Evolutionary conservation across 306 rosid species (phyloP).

Genomic region (Fagus sylvatica): DNA sequence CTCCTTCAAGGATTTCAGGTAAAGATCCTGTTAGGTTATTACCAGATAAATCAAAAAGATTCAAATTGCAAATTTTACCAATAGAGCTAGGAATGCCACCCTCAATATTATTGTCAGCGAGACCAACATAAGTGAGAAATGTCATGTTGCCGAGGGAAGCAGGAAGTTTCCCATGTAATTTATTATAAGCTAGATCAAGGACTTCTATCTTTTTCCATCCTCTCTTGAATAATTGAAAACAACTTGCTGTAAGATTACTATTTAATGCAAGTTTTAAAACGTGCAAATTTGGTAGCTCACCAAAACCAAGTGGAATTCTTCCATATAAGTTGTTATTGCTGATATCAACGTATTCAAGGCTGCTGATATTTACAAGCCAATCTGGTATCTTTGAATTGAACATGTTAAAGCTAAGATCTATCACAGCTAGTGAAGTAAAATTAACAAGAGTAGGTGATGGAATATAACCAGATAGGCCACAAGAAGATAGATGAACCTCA

Average conservation of each 20-base stretch:
- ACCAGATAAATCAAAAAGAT: neutral
- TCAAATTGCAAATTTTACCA: constrained; percentile 34
- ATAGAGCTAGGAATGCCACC: constrained; percentile 45
- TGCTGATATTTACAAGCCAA: constrained; percentile 45
- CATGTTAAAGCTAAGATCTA: constrained; percentile 25
- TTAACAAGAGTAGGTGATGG: constrained; percentile 21
- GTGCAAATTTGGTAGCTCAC: constrained; percentile 34
- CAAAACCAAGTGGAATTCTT: constrained; percentile 46
- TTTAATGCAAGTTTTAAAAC: constrained; percentile 19
- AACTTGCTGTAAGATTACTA: constrained; percentile 30
- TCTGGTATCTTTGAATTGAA: constrained; percentile 37
- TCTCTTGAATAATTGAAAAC: constrained; percentile 33
- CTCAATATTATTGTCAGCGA: constrained; percentile 1
- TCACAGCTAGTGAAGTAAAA: constrained; percentile 43
- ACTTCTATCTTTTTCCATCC: constrained; percentile 37
- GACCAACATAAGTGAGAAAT: constrained; percentile 28
- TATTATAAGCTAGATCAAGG: constrained; percentile 15
- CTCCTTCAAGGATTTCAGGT: constrained; percentile 39
- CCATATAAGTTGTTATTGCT: constrained; percentile 23
- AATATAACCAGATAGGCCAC: constrained; percentile 25
- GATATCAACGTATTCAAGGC: constrained; percentile 27
- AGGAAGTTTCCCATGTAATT: constrained; percentile 40
- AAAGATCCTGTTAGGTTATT: constrained; percentile 38
- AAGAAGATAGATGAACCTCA: constrained; percentile 32
- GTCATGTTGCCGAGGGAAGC: constrained; percentile 47